Conservation (phyloP, 139 green algal genomes). For the Protoeuglena noctilucae region DNA sequence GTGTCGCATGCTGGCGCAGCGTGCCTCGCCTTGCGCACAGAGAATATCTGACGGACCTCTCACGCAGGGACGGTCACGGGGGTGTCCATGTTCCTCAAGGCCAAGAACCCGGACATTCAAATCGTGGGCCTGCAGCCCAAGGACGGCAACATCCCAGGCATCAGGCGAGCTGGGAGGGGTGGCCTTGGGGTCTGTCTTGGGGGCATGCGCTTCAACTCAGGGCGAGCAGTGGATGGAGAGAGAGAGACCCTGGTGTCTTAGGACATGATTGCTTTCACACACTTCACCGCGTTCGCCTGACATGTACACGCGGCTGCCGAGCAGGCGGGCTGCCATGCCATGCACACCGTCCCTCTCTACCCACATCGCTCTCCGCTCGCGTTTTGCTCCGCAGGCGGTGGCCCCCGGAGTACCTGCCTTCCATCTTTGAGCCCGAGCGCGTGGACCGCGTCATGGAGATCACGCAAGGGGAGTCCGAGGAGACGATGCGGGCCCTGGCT, state of each 20-base stretch:
- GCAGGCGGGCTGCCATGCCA: neutral
- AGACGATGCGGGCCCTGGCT: slow-evolving; percentile 17
- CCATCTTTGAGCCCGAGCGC: slow-evolving; percentile 18
- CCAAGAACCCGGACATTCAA: slow-evolving; percentile 18
- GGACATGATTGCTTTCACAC: too few relatives aligned
- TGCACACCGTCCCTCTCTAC: too few relatives aligned
- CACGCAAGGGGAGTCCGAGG: slow-evolving; percentile 20
- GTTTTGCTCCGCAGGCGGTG: neutral
- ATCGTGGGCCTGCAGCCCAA: slow-evolving; percentile 26
- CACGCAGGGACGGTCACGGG: slow-evolving; percentile 28
- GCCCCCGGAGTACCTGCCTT: slow-evolving; percentile 22
- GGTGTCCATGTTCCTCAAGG: slow-evolving; percentile 21
- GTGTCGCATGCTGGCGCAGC: too few relatives aligned
- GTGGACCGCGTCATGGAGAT: slow-evolving; percentile 28
- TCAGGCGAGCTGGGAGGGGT: too few relatives aligned
- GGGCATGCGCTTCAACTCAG: too few relatives aligned
- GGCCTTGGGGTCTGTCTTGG: too few relatives aligned
- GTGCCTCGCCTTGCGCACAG: too few relatives aligned
- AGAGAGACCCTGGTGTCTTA: too few relatives aligned
- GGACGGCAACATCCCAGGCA: slow-evolving; percentile 22
- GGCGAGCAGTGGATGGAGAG: too few relatives aligned
- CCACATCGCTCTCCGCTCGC: neutral
- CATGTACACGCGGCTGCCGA: too few relatives aligned
- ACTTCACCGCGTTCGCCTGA: too few relatives aligned
- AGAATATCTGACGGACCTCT: neutral